phyloP scores from a whole-genome alignment of 163 green algal species.

The Scenedesmus sp. region DNA sequence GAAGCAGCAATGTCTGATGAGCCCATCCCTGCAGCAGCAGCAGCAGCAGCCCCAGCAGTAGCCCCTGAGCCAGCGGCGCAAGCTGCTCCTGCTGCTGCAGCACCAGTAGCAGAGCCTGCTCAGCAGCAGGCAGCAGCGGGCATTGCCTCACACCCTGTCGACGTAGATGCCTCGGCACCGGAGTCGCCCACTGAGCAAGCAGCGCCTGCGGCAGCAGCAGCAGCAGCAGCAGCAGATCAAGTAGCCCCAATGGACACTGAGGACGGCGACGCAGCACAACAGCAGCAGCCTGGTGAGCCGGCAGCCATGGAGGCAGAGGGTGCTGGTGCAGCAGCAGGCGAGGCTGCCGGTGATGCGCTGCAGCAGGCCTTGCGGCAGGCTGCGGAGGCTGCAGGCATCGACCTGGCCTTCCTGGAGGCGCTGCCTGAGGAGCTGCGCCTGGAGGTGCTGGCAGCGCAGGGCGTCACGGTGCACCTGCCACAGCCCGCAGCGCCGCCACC shows the following conservation, averaged over 20 bases:
- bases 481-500: conserved; percentile 28
- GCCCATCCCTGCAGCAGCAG: not conserved
- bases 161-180: not conserved
- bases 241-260: conserved; percentile 45
- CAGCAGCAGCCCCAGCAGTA: not conserved
- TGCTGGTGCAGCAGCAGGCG: not conserved
- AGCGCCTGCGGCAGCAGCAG: not conserved
- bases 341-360: not conserved
- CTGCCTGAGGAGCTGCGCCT: conserved; percentile 83
- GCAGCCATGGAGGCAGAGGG: conserved; percentile 16
- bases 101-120: not conserved
- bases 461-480: conserved; percentile 44
- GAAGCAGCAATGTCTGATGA: conserved; percentile 20
- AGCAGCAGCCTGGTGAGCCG: conserved; percentile 6
- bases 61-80: not conserved
- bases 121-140: not conserved
- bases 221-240: not conserved
- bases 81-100: conserved; percentile 1
- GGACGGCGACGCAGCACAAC: not conserved
- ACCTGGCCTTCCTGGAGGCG: conserved; percentile 90
- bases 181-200: conserved; percentile 11
- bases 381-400: conserved; percentile 77
- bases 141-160: conserved; percentile 18
- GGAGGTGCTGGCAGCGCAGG: conserved; percentile 76
- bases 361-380: conserved; percentile 39